Evolutionary conservation across 257 asterid genomes (phyloP).

Genomic region (Nicotiana attenuata): DNA sequence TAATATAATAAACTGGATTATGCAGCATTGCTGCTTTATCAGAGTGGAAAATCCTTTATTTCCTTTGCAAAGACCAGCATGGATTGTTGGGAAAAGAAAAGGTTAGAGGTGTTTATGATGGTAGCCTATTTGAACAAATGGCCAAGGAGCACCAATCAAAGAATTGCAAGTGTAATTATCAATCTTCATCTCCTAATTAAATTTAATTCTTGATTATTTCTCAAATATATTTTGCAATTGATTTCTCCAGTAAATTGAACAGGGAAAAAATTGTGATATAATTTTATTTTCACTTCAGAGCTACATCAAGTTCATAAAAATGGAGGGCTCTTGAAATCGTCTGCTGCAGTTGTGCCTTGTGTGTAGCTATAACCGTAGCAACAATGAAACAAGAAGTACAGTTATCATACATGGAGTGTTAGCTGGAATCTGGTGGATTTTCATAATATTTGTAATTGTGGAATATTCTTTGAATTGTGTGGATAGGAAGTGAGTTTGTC

Average conservation of each 20-base stretch:
- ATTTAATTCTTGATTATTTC: neutral
- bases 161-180: conserved; percentile 30
- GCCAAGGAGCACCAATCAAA: conserved; percentile 50
- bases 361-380: neutral
- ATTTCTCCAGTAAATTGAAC: neutral
- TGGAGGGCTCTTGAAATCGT: neutral
- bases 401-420: neutral
- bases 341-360: neutral
- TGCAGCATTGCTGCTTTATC: conserved; percentile 56
- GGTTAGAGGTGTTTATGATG: conserved; percentile 59
- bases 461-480: neutral
- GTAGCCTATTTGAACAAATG: conserved; percentile 72
- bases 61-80: conserved; percentile 61
- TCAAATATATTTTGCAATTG: neutral
- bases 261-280: neutral
- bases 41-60: conserved; percentile 70
- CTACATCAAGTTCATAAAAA: neutral
- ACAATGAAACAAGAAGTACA: neutral
- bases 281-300: neutral
- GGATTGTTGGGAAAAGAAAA: conserved; percentile 60
- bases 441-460: neutral
- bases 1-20: neutral
- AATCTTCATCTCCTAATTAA: neutral
- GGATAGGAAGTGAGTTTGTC: neutral
- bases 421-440: neutral